Conservation (phyloP, 108 stramenopile genomes). For the Nitzschia sp. region DNA sequence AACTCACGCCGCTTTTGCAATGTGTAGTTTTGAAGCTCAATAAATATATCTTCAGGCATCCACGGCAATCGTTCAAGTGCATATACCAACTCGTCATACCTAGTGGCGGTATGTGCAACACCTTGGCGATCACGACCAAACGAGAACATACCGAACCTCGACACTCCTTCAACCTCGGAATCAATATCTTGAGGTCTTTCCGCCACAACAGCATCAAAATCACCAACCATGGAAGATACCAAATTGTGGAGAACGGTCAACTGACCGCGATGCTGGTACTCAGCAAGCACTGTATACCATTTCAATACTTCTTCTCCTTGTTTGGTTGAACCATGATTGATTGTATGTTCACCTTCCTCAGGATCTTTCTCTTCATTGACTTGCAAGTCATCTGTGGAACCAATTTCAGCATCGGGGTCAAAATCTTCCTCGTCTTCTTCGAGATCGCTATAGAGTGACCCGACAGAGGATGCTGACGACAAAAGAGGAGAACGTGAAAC, state of each 20-base stretch:
- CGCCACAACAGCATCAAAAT: constrained; percentile 54
- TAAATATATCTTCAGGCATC: constrained; percentile 30
- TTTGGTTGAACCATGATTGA: constrained; percentile 18
- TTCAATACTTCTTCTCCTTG: constrained; percentile 40
- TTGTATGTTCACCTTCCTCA: constrained; percentile 6
- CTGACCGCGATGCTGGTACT: constrained; percentile 63
- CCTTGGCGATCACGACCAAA: constrained; percentile 23
- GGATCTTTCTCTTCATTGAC: constrained; percentile 7
- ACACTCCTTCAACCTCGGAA: constrained; percentile 8
- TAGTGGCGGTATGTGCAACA: background rate
- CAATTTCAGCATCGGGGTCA: background rate
- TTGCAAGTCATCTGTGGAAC: background rate
- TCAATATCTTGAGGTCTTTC: constrained; percentile 29
- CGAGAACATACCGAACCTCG: constrained; percentile 43
- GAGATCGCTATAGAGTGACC: constrained; percentile 1
- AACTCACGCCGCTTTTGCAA: constrained; percentile 3
- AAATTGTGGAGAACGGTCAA: constrained; percentile 74
- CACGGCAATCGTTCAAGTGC: constrained; percentile 40
- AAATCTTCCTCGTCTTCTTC: constrained; percentile 13
- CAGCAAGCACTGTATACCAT: constrained; percentile 65
- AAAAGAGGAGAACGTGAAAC: background rate
- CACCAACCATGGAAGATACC: constrained; percentile 65
- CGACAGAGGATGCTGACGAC: constrained; percentile 9
- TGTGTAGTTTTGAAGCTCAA: constrained; percentile 3
- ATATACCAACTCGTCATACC: constrained; percentile 13